These are phyloP conservation scores for Auxenochlorella pyrenoidosa DNA, from an alignment of 139 green algal genomes.

Conservation along the genomic window DNA sequence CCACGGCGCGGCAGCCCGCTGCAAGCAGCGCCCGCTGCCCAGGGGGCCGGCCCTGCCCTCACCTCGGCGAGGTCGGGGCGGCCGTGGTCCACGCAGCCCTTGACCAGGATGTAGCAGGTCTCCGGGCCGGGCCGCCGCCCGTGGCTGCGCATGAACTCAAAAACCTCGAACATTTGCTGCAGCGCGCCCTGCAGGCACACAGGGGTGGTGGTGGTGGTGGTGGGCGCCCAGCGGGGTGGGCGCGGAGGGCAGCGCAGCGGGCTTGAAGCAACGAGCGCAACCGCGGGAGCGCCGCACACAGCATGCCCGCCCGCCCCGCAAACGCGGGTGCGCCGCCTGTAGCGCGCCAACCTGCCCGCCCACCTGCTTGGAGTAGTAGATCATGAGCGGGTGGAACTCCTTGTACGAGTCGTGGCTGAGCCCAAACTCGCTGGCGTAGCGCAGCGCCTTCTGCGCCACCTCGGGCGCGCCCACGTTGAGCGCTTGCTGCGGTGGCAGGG, in stretches of 20 bases:
- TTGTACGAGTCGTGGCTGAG: conserved; percentile 44
- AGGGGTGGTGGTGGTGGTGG: neutral
- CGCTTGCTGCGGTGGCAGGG: conserved; percentile 26
- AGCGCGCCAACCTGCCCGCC: no score
- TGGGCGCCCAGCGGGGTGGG: neutral
- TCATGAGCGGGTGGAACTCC: conserved; percentile 50
- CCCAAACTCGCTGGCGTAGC: conserved; percentile 43
- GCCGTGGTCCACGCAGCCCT: conserved; percentile 53
- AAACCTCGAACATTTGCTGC: conserved; percentile 52
- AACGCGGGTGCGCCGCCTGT: no score
- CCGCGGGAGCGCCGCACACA: no score
- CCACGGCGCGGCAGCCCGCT: no score
- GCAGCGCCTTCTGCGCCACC: conserved; percentile 42
- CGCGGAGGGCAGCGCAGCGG: no score
- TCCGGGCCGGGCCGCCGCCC: conserved; percentile 48
- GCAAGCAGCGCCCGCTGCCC: no score
- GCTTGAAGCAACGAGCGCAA: no score
- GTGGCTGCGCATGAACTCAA: conserved; percentile 48
- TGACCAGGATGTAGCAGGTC: conserved; percentile 56
- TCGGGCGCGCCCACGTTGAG: conserved; percentile 48
- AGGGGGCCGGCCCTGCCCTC: neutral
- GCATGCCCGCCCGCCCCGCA: no score
- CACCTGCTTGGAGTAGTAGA: conserved; percentile 59
- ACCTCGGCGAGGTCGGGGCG: conserved; percentile 43
- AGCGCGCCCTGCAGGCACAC: conserved; percentile 14